These are phyloP conservation scores for Vigna radiata DNA, from an alignment of 306 rosid species.

Conservation along the genomic window DNA sequence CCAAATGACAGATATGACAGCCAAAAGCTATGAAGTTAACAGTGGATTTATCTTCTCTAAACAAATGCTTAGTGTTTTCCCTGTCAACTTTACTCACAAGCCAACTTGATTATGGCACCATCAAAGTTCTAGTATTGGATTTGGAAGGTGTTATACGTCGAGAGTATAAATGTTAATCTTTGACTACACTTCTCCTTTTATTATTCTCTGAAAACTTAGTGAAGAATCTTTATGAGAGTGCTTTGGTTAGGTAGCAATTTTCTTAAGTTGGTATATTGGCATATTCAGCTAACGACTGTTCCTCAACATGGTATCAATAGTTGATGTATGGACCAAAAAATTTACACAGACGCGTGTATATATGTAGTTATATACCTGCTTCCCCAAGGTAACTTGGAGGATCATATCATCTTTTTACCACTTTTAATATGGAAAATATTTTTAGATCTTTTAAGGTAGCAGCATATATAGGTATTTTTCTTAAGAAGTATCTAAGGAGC, in stretches of 20 bases:
- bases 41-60: constrained; percentile 43
- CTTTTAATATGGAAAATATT: constrained; percentile 12
- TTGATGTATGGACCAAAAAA: constrained; percentile 18
- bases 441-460: constrained; percentile 1
- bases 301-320: constrained; percentile 43
- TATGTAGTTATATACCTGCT: constrained; percentile 25
- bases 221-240: constrained; percentile 51
- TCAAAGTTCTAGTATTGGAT: constrained; percentile 38
- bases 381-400: constrained; percentile 24
- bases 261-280: constrained; percentile 76
- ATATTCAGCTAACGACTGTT: constrained; percentile 63
- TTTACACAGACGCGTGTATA: neutral
- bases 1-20: constrained; percentile 50
- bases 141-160: constrained; percentile 37
- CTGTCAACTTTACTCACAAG: constrained; percentile 64
- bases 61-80: constrained; percentile 45
- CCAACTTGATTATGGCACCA: constrained; percentile 47
- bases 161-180: constrained; percentile 42
- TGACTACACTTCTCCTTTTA: constrained; percentile 34
- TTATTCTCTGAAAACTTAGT: constrained; percentile 42
- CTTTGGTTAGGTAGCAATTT: constrained; percentile 67
- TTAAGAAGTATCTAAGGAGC: constrained; percentile 33
- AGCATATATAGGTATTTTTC: constrained; percentile 29
- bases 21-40: constrained; percentile 20
- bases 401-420: constrained; percentile 14